These are phyloP conservation scores for Stylonectria norvegica DNA, from an alignment of 2,329 filamentous ascomycete species.

Conservation along the genomic window DNA sequence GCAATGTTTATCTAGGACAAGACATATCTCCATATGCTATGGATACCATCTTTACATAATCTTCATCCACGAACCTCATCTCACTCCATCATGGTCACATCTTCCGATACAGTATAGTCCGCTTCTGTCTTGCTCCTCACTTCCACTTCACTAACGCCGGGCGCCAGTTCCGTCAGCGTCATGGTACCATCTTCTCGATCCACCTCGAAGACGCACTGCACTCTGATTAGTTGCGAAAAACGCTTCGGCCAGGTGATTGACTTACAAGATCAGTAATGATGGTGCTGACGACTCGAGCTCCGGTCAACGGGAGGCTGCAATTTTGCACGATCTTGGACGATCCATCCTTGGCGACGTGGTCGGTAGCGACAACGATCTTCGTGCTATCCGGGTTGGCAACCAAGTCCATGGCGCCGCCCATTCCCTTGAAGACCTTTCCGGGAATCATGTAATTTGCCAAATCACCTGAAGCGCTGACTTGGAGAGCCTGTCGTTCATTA, in stretches of 20 bases:
- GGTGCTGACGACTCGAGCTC: slow-evolving; percentile 64
- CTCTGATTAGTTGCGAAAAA: background rate
- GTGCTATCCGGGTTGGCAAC: slow-evolving; percentile 68
- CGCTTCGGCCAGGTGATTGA: slow-evolving; percentile 12
- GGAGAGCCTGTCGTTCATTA: slow-evolving; percentile 51
- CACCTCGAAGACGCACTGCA: slow-evolving; percentile 66
- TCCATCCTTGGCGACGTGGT: slow-evolving; percentile 67
- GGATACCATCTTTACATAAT: too few species aligned
- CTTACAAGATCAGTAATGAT: slow-evolving; percentile 71
- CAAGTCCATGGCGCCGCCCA: slow-evolving; percentile 76
- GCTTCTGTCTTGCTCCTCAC: slow-evolving; percentile 68
- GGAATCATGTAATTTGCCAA: slow-evolving; percentile 90
- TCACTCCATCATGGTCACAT: slow-evolving; percentile 48
- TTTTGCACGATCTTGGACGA: slow-evolving; percentile 62
- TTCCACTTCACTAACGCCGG: slow-evolving; percentile 65
- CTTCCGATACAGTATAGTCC: slow-evolving; percentile 58
- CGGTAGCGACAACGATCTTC: slow-evolving; percentile 69
- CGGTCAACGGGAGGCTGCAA: slow-evolving; percentile 63
- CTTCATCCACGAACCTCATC: too few species aligned
- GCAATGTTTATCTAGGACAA: too few species aligned
- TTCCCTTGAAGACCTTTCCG: slow-evolving; percentile 82
- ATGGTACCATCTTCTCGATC: slow-evolving; percentile 59
- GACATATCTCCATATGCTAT: too few species aligned
- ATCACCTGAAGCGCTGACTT: slow-evolving; percentile 75
- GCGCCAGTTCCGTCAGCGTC: slow-evolving; percentile 68